These are phyloP conservation scores for Suhomyces coccinellae DNA, from an alignment of 1,139 yeast genomes.

Conservation along the genomic window DNA sequence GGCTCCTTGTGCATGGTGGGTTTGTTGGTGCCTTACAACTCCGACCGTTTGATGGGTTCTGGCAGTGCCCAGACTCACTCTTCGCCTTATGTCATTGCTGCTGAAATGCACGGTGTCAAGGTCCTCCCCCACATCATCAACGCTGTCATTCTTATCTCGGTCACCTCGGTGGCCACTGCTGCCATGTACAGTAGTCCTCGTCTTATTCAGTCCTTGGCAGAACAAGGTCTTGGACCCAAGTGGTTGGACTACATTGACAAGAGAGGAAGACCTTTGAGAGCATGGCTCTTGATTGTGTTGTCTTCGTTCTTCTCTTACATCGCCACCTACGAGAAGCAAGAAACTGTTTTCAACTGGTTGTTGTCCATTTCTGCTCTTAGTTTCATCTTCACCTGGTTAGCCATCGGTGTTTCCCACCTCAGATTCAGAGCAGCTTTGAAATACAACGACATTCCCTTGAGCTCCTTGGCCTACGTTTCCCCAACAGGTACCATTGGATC, in stretches of 20 bases:
- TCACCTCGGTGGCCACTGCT: slow-evolving; percentile 30
- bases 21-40: slow-evolving; percentile 24
- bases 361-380: slow-evolving; percentile 28
- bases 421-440: slow-evolving; percentile 28
- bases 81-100: slow-evolving; percentile 29
- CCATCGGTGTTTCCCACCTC: slow-evolving; percentile 25
- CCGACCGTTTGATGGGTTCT: slow-evolving; percentile 22
- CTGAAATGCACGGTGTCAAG: slow-evolving; percentile 24
- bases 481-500: slow-evolving; percentile 27
- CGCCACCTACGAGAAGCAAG: slow-evolving; percentile 25
- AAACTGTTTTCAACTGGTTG: slow-evolving; percentile 28
- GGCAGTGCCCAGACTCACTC: slow-evolving; percentile 21
- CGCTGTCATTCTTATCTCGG: slow-evolving; percentile 28
- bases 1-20: slow-evolving; percentile 27
- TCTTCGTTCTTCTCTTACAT: slow-evolving; percentile 25
- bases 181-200: slow-evolving; percentile 30
- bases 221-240: slow-evolving; percentile 27
- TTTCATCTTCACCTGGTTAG: slow-evolving; percentile 26
- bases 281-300: slow-evolving; percentile 22
- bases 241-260: slow-evolving; percentile 26
- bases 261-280: slow-evolving; percentile 26
- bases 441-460: slow-evolving; percentile 21
- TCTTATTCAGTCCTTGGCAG: slow-evolving; percentile 26
- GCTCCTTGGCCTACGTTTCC: slow-evolving; percentile 24
- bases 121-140: slow-evolving; percentile 28